Percentiles rank a stretch among this genome's conserved stretches.
Conservation (phyloP, 129 eudicot species). For the Calendula officinalis region DNA sequence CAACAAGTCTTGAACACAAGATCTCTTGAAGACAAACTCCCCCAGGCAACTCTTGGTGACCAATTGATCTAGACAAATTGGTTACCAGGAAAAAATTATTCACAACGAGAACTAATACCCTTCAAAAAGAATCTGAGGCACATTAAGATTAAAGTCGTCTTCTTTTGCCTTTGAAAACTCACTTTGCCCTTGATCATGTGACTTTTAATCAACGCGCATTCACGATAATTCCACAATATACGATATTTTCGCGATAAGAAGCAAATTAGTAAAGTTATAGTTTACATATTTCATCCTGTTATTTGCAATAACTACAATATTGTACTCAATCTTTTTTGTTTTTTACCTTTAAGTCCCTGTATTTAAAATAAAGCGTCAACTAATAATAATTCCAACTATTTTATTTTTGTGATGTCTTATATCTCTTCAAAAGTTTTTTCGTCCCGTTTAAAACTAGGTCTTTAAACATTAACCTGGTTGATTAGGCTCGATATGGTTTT, state of each 20-base stretch:
- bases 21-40: too few relatives aligned
- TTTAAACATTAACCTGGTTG: too few relatives aligned
- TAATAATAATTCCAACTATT: too few relatives aligned
- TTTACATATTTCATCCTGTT: not conserved
- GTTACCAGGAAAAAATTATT: too few relatives aligned
- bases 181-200: conserved; percentile 16
- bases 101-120: too few relatives aligned
- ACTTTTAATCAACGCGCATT: conserved; percentile 30
- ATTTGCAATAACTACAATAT: not conserved
- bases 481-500: too few relatives aligned
- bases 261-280: conserved; percentile 3
- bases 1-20: too few relatives aligned
- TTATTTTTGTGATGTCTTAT: too few relatives aligned
- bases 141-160: conserved; percentile 23
- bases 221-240: conserved; percentile 17
- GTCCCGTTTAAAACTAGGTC: not conserved
- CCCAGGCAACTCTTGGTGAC: too few relatives aligned
- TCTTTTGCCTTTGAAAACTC: conserved; percentile 23
- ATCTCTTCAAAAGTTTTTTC: too few relatives aligned
- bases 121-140: not conserved
- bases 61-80: too few relatives aligned
- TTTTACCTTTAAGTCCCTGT: conserved; percentile 13
- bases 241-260: conserved; percentile 14
- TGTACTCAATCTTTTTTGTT: not conserved
- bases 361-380: not conserved